Base-by-base conservation (phyloP, 2,329 filamentous ascomycete genomes). In the Acarospora socialis region DNA sequence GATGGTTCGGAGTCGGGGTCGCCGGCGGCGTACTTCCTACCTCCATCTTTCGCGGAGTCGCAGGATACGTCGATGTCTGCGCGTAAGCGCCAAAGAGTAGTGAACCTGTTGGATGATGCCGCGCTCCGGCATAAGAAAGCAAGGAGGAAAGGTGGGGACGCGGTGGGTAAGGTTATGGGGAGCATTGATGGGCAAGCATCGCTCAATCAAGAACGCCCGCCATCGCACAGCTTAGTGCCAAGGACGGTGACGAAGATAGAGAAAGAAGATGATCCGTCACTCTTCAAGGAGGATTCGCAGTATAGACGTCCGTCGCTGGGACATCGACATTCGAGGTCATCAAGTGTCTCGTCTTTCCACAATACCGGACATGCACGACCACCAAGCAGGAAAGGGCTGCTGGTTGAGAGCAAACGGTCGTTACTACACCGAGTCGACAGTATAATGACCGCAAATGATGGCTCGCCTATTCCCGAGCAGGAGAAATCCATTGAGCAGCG, bases 51-150 rank as follows among this genome's bases (percentile, higher is more conserved):
- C 2, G 18, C 28, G 10, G 9, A n/a, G n/a, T 10, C 15, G 18
- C 23, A 13, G 14, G 12, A n/a, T 5, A 3, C 23, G 13, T 20
- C 26, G n/a, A 32, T 5, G 1, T 10, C 14, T 3, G 37, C 48
- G 1, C 46, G 50, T 7, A 66, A 63, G 41, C 54, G 60, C 10
- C 60, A 56, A 32, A 54, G 52, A 14, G 44, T 54, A 9, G 46
- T 45, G 5, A 54, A 60, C 20, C 46, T 65, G 3, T 65, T 68
- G 30, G 60, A 66, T 28, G 57, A 61, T 43, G 63, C 63, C 3
- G 51, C 53, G 2, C 51, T 60, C 28, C 55, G 54, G 3, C 53
- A 55, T 3, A 55, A 51, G 28, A 59, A 59, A 32, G 55, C 58
- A 1, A 54, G 53, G 19, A 48, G 54, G 10, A 51, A 53, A 7